phyloP scores from a whole-genome alignment of 257 asterid species.

The Fraxinus anomala region DNA sequence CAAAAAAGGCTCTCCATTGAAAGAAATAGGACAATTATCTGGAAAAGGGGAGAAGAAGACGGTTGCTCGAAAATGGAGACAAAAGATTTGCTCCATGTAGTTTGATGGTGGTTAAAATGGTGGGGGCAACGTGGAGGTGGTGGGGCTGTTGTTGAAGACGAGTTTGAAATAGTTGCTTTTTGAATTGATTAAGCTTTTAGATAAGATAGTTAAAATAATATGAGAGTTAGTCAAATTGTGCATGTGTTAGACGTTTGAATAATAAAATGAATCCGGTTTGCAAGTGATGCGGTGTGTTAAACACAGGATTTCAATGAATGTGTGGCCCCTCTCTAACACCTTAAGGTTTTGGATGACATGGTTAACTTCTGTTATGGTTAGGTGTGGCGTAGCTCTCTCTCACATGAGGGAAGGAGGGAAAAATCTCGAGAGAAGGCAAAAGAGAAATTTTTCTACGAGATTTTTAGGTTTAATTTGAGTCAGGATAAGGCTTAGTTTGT shows the following conservation, averaged over 20 bases:
- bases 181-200: too few relatives aligned
- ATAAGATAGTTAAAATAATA: too few relatives aligned
- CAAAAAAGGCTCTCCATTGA: not conserved
- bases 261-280: too few relatives aligned
- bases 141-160: too few relatives aligned
- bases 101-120: too few relatives aligned
- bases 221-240: too few relatives aligned
- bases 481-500: not conserved
- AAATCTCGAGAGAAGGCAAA: not conserved
- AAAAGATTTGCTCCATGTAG: not conserved
- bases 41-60: not conserved
- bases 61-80: not conserved
- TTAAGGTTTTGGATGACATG: not conserved
- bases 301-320: not conserved
- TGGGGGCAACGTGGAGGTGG: too few relatives aligned
- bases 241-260: too few relatives aligned
- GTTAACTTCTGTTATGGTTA: not conserved
- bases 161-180: too few relatives aligned
- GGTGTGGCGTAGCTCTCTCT: not conserved
- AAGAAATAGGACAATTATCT: not conserved
- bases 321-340: not conserved
- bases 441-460: not conserved
- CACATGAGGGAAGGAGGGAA: not conserved
- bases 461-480: not conserved
- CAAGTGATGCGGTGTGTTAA: too few relatives aligned